Conservation (phyloP, 495 filamentous ascomycete species). For the Penicillium atrosanguineum region DNA sequence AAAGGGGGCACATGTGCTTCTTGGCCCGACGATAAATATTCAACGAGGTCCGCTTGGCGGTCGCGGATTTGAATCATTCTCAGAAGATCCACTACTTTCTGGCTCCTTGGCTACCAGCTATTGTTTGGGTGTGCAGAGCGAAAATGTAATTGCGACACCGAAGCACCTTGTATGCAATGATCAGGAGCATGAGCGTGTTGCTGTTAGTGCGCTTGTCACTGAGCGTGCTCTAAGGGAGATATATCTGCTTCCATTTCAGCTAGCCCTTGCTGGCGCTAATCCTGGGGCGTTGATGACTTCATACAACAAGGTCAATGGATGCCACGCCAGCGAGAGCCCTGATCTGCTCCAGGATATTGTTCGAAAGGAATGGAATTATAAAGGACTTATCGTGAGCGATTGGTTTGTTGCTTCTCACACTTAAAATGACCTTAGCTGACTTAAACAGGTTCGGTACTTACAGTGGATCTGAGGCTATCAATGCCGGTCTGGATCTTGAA, state of each 20-base stretch:
- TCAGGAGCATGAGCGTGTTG: constrained; percentile 68
- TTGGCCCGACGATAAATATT: constrained; percentile 72
- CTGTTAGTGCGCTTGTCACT: constrained; percentile 62
- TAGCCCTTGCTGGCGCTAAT: constrained; percentile 55
- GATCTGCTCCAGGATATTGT: constrained; percentile 58
- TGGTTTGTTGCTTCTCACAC: constrained; percentile 49
- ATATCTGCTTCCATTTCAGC: constrained; percentile 68
- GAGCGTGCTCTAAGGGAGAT: constrained; percentile 73
- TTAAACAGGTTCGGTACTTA: constrained; percentile 59
- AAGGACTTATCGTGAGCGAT: constrained; percentile 67
- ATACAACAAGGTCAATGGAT: constrained; percentile 73
- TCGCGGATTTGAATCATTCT: constrained; percentile 69
- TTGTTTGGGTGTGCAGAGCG: constrained; percentile 60
- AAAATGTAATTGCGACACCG: constrained; percentile 58
- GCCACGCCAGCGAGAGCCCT: constrained; percentile 61
- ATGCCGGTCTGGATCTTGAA: constrained; percentile 70
- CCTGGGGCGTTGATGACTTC: constrained; percentile 68
- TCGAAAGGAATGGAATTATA: constrained; percentile 66
- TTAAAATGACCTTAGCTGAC: neutral
- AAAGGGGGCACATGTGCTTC: constrained; percentile 56
- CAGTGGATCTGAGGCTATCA: constrained; percentile 61
- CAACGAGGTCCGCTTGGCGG: constrained; percentile 59
- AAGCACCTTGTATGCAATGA: constrained; percentile 82
- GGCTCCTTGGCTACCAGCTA: constrained; percentile 59
- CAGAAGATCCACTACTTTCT: constrained; percentile 67